These are phyloP conservation scores for Crithidia thermophila DNA, from an alignment of 208 protist species.

Conservation along the genomic window DNA sequence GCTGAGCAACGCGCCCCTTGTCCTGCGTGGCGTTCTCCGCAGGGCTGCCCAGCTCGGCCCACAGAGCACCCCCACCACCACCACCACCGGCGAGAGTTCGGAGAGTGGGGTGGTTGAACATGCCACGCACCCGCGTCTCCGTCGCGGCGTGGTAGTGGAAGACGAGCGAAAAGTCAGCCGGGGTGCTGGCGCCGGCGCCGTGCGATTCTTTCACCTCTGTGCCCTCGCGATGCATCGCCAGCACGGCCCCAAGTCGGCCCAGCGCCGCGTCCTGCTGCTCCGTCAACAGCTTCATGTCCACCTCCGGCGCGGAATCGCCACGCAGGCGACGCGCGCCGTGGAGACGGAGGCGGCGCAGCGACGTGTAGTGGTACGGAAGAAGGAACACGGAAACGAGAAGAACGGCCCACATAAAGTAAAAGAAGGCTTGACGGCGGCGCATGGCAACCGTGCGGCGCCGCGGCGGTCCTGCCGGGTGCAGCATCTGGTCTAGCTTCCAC, in stretches of 20 bases:
- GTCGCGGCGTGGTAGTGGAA: constrained; percentile 23
- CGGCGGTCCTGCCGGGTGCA: constrained; percentile 40
- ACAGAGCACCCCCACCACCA: constrained; percentile 14
- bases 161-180: constrained; percentile 14
- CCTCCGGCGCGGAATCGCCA: constrained; percentile 13
- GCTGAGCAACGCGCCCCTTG: not conserved
- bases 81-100: constrained; percentile 19
- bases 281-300: constrained; percentile 6
- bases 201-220: not conserved
- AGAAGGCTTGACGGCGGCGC: constrained; percentile 42
- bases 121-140: constrained; percentile 8
- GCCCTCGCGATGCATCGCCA: not conserved
- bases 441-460: constrained; percentile 30
- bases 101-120: constrained; percentile 27
- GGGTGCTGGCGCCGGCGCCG: not conserved
- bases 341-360: constrained; percentile 33
- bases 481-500: constrained; percentile 57
- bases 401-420: constrained; percentile 40
- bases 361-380: constrained; percentile 43
- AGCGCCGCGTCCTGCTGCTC: constrained; percentile 6
- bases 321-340: constrained; percentile 17
- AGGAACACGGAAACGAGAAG: constrained; percentile 49
- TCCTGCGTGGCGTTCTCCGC: too few relatives aligned
- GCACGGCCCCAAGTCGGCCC: constrained; percentile 3
- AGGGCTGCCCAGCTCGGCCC: constrained; percentile 4